These are phyloP conservation scores for Ogataea degrootiae DNA, from an alignment of 805 yeast genomes.

Conservation along the genomic window DNA sequence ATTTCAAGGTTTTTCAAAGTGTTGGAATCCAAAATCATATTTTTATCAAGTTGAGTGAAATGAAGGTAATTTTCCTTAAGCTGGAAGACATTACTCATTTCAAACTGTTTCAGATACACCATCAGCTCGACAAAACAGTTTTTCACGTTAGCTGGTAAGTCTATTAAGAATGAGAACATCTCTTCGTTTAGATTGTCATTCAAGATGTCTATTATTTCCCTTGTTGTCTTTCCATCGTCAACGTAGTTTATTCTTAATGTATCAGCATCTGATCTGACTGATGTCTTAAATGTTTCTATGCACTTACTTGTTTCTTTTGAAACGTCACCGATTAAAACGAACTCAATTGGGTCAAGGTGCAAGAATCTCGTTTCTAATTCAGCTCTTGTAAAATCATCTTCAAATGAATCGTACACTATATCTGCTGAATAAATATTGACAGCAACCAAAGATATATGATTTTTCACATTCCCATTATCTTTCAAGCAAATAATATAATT, in stretches of 20 bases:
- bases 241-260: conserved; percentile 9
- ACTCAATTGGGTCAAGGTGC: conserved; percentile 76
- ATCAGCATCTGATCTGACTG: neutral
- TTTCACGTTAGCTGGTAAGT: conserved; percentile 10
- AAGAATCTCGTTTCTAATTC: conserved; percentile 70
- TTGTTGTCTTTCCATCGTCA: neutral
- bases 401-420: conserved; percentile 64
- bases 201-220: conserved; percentile 8
- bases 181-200: conserved; percentile 5
- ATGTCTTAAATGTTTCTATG: conserved; percentile 14
- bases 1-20: conserved; percentile 73
- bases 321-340: conserved; percentile 42
- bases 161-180: conserved; percentile 13
- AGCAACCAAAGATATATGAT: conserved; percentile 47
- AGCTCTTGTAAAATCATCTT: conserved; percentile 50
- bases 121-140: conserved; percentile 41
- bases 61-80: conserved; percentile 45
- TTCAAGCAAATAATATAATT: conserved; percentile 45
- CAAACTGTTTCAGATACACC: conserved; percentile 57
- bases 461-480: conserved; percentile 23
- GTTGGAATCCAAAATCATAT: conserved; percentile 57
- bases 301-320: conserved; percentile 31
- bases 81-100: conserved; percentile 51
- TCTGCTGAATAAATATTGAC: conserved; percentile 74
- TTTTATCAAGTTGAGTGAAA: conserved; percentile 44